Conservation (phyloP, 164 flowering plant species). For the Macadamia tetraphylla region DNA sequence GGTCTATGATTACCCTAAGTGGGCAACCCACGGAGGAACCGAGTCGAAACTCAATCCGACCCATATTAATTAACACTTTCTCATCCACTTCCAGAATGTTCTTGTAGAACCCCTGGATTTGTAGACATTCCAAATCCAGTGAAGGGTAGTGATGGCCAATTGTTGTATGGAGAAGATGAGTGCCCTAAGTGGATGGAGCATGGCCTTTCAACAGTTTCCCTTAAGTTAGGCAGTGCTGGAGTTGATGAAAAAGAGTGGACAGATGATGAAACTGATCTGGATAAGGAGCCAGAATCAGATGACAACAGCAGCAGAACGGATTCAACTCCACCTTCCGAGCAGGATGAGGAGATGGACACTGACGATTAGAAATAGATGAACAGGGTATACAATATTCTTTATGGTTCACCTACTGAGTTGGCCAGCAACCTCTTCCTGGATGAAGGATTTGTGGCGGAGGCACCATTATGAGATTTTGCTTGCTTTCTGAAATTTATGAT, state of each 20-base stretch:
- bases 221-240: constrained; percentile 17
- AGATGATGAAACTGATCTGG: constrained; percentile 50
- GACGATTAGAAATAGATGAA: constrained; percentile 41
- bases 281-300: constrained; percentile 29
- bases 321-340: constrained; percentile 28
- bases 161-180: constrained; percentile 56
- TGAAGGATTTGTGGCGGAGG: neutral
- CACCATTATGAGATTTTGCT: neutral
- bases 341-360: constrained; percentile 88
- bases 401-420: neutral
- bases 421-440: constrained; percentile 1
- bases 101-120: constrained; percentile 51
- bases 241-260: constrained; percentile 35
- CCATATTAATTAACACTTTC: too few species aligned
- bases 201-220: constrained; percentile 23
- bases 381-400: constrained; percentile 1
- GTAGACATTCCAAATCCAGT: constrained; percentile 21
- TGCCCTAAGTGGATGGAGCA: constrained; percentile 84
- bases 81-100: constrained; percentile 93
- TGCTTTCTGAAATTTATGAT: neutral
- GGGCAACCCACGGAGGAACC: too few species aligned
- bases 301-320: constrained; percentile 23
- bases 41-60: too few species aligned
- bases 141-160: constrained; percentile 28
- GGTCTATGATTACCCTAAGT: too few species aligned